Evolutionary conservation across 2,329 filamentous ascomycete genomes (phyloP).

Genomic region (Orbilia javanica): DNA sequence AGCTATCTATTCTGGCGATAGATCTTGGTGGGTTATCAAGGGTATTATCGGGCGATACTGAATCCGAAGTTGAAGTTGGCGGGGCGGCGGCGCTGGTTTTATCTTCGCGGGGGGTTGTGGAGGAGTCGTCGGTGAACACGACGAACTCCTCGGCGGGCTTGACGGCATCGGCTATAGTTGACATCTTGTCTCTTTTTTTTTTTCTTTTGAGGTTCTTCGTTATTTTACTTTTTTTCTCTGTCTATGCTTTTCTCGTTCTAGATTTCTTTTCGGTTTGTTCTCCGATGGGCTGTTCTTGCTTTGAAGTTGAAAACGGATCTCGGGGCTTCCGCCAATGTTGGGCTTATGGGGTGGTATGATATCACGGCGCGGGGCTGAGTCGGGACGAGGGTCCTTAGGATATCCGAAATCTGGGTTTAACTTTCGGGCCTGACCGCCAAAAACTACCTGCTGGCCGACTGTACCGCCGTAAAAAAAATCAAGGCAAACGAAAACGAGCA

Average conservation of each 20-base stretch:
- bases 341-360: slow-evolving; percentile 50
- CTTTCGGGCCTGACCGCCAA: neutral
- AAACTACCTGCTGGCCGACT: neutral
- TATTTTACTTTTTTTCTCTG: neutral
- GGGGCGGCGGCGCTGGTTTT: slow-evolving; percentile 43
- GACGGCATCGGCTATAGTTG: slow-evolving; percentile 37
- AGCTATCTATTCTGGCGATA: slow-evolving; percentile 49
- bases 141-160: slow-evolving; percentile 57
- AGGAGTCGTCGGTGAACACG: slow-evolving; percentile 43
- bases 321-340: slow-evolving; percentile 31
- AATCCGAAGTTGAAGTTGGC: slow-evolving; percentile 17
- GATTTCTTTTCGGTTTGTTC: slow-evolving; percentile 25
- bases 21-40: slow-evolving; percentile 23
- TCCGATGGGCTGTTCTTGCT: slow-evolving; percentile 17
- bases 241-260: slow-evolving; percentile 6
- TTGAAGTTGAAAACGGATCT: slow-evolving; percentile 37
- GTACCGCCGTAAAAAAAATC: neutral
- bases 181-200: slow-evolving; percentile 26
- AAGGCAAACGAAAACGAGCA: neutral
- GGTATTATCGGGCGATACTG: slow-evolving; percentile 48
- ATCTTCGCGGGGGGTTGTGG: slow-evolving; percentile 25
- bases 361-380: slow-evolving; percentile 58
- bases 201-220: neutral
- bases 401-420: slow-evolving; percentile 33
- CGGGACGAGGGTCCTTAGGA: slow-evolving; percentile 23